Evolutionary conservation across 352 stramenopile genomes (phyloP), one percentile per base, ranked within the genome.

Genomic region (Phytophthora europaea): DNA sequence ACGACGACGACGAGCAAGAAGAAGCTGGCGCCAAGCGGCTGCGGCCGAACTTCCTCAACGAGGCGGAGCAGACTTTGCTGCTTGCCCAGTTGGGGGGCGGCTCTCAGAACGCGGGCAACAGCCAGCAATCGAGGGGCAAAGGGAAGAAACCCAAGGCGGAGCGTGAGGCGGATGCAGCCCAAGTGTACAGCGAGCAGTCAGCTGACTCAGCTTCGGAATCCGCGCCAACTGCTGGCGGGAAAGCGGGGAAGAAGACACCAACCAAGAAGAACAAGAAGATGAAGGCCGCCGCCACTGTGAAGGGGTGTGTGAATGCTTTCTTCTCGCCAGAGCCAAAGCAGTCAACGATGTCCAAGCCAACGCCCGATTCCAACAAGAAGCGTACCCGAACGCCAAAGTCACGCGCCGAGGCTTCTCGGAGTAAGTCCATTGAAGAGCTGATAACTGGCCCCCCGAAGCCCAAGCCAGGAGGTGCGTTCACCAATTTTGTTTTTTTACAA

Each of bases 31-130:
- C 56, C 61, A 94, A 94, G 65, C 78, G 86, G 2, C 31, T 75
- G 45, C 79, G 84, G 6, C 81, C 84, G 10, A 90, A 85, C 40
- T 91, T 91, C 51, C 83, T 91, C 33, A 86, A 84, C 56, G 81
- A 86, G 55, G 71, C 79, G 33, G 84, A 91, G 73, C 81, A 91
- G 65, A 81, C 82, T 0, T 80, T 91, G 75, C 66, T 91, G 40
- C 76, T 89, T 20, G 79, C 83, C 7, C 84, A 91, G 58, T 57
- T 92, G 36, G 36, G 36, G 50, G 76, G 89, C 20, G 23, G 54
- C 5, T 76, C 75, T 5, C 75, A 85, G 67, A 75, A 54, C 31
- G 75, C 71, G 5, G 59, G 34, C 33, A 63, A 51, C 26, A 51
- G 33, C 1, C n/a, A 67, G 47, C 31, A 57, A 51, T 18, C 23